These are phyloP conservation scores for Ogataea paraovalis DNA, from an alignment of 805 yeast species.

Conservation along the genomic window DNA sequence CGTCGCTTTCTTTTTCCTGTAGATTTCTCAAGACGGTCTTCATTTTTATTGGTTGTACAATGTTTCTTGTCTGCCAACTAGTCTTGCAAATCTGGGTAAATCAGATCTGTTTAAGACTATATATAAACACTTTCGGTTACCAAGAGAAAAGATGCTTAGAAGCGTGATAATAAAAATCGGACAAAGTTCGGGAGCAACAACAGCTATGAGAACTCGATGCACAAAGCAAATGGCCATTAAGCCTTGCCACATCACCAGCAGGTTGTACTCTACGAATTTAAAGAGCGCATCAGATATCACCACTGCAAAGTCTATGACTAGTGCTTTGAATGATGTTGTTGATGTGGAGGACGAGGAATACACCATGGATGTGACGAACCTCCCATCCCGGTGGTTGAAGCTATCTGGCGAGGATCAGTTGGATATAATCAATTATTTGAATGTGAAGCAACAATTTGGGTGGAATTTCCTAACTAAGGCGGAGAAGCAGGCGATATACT, in stretches of 20 bases:
- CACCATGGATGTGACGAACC: slow-evolving; percentile 28
- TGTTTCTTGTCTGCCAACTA: too few relatives aligned
- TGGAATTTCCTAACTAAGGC: slow-evolving; percentile 41
- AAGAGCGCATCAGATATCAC: background rate
- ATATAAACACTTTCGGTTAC: too few relatives aligned
- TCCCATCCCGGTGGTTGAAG: slow-evolving; percentile 31
- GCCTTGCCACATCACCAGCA: too few relatives aligned
- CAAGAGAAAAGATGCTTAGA: background rate
- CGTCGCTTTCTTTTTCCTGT: too few relatives aligned
- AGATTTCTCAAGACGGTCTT: too few relatives aligned
- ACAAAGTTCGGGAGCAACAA: background rate
- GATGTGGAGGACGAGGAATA: slow-evolving; percentile 24
- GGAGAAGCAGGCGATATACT: slow-evolving; percentile 57
- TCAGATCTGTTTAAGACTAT: too few relatives aligned
- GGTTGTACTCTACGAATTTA: too few relatives aligned
- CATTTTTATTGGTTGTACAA: too few relatives aligned
- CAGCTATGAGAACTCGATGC: too few relatives aligned
- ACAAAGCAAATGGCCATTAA: too few relatives aligned
- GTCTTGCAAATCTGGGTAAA: too few relatives aligned
- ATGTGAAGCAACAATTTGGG: slow-evolving; percentile 34
- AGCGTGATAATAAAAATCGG: background rate
- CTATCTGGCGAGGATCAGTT: slow-evolving; percentile 32
- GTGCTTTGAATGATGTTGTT: background rate
- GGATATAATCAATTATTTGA: slow-evolving; percentile 33
- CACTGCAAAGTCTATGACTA: too few relatives aligned